Base-by-base conservation (phyloP, 495 filamentous ascomycete genomes). In the Daldinia loculata region DNA sequence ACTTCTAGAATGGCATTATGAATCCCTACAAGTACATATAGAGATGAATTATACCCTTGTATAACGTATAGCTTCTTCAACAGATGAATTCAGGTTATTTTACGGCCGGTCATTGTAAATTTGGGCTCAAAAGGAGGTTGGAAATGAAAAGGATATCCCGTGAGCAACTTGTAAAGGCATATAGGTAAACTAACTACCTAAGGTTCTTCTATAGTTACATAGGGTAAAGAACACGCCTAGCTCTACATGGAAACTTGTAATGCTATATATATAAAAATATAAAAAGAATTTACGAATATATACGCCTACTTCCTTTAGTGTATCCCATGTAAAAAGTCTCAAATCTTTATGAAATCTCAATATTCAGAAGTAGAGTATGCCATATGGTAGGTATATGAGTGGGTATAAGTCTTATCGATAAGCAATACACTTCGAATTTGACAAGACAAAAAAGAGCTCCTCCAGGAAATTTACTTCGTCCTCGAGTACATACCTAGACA, bases 21-120 rank as follows among this genome's bases (percentile, higher is more conserved):
- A 97, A 97, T 77, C 93, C 93, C 5, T 97, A 97, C 81, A 96
- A 97, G 77, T 94, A 93, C 74, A 89, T 95, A 71, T 83, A 66
- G 39, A 72, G n/a, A 69, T 50, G 11, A 26, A 55, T 39, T 48
- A 36, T 60, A 67, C 45, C 22, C 55, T 50, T 32, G 39, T 55
- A 12, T 9, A 55, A 24, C 34, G 26, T 58, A 62, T 38, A 41
- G n/a, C 12, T 51, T 51, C 57, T 66, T 71, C 63, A 71, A 67
- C 59, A 64, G 59, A 63, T 66, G 43, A 58, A 61, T 59, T 50
- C 5, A 14, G 27, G 34, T 15, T 6, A 32, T 19, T 12, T 14
- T 6, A 51, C n/a, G 29, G 24, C 51, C 11, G 51, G 9, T 17
- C 24, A 41, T 41, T 55, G 43, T 56, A 56, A 17, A 58, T 50